Base-by-base conservation (phyloP, 2,329 filamentous ascomycete genomes). In the Boeremia exigua region DNA sequence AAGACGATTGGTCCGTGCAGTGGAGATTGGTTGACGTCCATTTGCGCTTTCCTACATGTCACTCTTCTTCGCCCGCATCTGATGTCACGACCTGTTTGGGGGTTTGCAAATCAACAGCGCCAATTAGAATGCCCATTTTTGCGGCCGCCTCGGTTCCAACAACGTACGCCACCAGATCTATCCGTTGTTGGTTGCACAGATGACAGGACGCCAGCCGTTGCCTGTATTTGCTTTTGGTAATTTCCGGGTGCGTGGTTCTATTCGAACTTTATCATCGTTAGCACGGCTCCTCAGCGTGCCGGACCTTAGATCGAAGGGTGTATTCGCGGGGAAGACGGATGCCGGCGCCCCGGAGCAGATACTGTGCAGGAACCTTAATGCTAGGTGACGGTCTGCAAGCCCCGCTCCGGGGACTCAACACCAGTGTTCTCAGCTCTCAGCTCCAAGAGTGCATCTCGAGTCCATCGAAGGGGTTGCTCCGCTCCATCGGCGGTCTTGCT, bases 81-180 rank as follows among this genome's bases (percentile, higher is more conserved):
- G 12, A 19, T 9, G 39, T 49, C 33, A 48, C 28, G 38, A 39
- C 27, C 19, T 48, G 33, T 32, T 32, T 34, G 40, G 27, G 32
- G 44, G 27, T 45, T 30, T 49, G 39, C 40, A 40, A 39, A 43
- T 19, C 12, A 29, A 4, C 10, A 44, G 29, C 28, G 42, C 52
- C 36, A 42, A 50, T 55, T 10, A 29, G 17, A 10, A 19, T n/a
- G 10, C 36, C 14, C n/a, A 15, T 15, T 38, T 12, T 29, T n/a
- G 28, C 32, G 33, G 14, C 38, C 28, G 27, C 11, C 14, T 29
- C 40, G 36, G 15, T 40, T 25, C 23, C 30, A 30, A 46, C 46
- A 46, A 33, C 36, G 40, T n/a, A 38, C 44, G 54, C 54, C 54
- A 52, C 42, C 37, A 48, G 54, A 43, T 56, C 42, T 47, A 46